These are phyloP conservation scores for Symbiodinium natans DNA, from an alignment of 73 alveolate species.

Conservation along the genomic window DNA sequence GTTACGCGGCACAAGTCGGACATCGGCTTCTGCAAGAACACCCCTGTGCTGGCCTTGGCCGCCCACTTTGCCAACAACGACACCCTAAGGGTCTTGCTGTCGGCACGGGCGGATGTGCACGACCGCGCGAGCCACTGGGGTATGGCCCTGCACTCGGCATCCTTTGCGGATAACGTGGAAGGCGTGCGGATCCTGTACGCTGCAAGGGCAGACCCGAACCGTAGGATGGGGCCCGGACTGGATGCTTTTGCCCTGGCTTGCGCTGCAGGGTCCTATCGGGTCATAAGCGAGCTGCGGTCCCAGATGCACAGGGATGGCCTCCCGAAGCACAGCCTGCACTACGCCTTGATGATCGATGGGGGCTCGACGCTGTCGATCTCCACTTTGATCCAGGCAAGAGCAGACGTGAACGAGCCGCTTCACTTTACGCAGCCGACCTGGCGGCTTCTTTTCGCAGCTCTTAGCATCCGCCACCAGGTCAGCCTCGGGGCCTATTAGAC, in stretches of 20 bases:
- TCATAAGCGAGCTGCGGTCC: neutral
- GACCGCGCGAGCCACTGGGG: neutral
- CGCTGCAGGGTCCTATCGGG: neutral
- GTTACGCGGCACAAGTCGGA: neutral
- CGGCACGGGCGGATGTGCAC: neutral
- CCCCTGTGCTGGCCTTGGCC: neutral
- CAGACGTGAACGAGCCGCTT: neutral
- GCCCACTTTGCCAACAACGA: slow-evolving; percentile 6
- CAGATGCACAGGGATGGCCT: neutral
- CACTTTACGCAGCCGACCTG: neutral
- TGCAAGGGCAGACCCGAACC: neutral
- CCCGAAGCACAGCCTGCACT: neutral
- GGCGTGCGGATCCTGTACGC: neutral
- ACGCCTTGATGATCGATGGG: neutral
- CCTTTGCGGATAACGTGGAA: neutral
- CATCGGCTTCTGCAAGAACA: neutral
- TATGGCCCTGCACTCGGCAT: neutral
- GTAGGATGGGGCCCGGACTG: neutral
- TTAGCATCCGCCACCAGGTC: neutral
- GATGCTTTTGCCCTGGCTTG: neutral
- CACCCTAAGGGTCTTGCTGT: neutral
- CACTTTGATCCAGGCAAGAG: neutral
- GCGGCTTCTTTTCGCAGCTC: neutral
- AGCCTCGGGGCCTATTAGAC: neutral
- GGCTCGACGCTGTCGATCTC: neutral